Base-by-base conservation (phyloP, 2,329 filamentous ascomycete species). In the Cytospora leucostoma region DNA sequence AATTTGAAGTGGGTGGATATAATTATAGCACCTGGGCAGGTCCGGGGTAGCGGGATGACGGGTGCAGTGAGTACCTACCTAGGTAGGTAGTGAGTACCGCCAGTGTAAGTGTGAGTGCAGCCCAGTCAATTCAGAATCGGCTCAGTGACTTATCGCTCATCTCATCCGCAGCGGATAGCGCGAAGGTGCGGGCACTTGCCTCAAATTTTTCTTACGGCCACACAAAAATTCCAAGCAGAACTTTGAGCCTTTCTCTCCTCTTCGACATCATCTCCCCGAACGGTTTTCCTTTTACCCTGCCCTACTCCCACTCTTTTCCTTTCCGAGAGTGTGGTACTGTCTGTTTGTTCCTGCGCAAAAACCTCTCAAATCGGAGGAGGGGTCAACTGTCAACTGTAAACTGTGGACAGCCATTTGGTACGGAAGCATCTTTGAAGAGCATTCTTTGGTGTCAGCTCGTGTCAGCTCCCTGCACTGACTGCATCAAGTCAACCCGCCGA, bases 201-300 rank as follows among this genome's bases (percentile, higher is more conserved):
- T 47, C 44, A 47, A 47, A 47, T 47, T 47, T 47, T 47, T 47
- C 44, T 47, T 47, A 47, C 44, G 44, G 44, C 44, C 44, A 47
- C 44, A 47, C 44, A 47, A 47, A 47, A 47, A 47, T 47, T 47
- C 44, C 19, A 8, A 21, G 44, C 44, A 47, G 44, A 47, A 47
- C 44, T 47, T 47, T 47, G 44, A 47, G 44, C 44, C 44, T 47
- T 47, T 47, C 44, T 47, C 44, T 47, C 44, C 44, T 47, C 44
- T 47, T 47, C 44, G 44, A 47, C 44, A 47, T 47, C 44, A 47
- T 47, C n/a, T 19, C 44, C 44, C 19, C 44, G 44, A 47, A 19
- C 44, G 44, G 44, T 47, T 47, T 47, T 47, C 44, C 44, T 47
- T 47, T 47, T 47, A 47, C 44, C 44, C 44, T 47, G 44, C 44